Evolutionary conservation across 768 basidiomycete species (phyloP).

Genomic region (Lactarius deliciosus): DNA sequence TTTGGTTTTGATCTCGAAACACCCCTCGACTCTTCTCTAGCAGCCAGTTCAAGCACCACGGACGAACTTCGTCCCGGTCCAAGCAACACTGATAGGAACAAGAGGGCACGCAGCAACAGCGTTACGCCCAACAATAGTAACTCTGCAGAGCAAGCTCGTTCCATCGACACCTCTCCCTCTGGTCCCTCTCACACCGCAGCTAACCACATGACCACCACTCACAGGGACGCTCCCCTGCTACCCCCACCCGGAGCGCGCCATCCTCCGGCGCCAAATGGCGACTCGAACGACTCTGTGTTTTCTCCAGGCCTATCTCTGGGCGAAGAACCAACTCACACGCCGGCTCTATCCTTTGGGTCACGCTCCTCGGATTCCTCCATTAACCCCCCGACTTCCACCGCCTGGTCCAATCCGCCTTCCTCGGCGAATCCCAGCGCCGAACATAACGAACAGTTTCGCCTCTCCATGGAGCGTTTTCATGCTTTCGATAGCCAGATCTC

Average conservation of each 20-base stretch:
- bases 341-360: conserved; percentile 10
- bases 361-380: conserved; percentile 7
- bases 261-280: conserved; percentile 10
- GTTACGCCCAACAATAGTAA: conserved; percentile 14
- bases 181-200: conserved; percentile 16
- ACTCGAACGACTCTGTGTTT: conserved; percentile 9
- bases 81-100: conserved; percentile 26
- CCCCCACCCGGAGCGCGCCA: conserved; percentile 2
- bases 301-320: conserved; percentile 8
- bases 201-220: conserved; percentile 13
- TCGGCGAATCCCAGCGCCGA: conserved; percentile 4
- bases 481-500: conserved; percentile 31
- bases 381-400: conserved; percentile 12
- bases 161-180: conserved; percentile 14
- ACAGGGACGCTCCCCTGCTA: conserved; percentile 12
- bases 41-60: conserved; percentile 34
- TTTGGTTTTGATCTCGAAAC: conserved; percentile 58
- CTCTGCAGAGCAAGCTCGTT: conserved; percentile 17
- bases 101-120: conserved; percentile 29
- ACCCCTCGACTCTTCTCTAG: conserved; percentile 36
- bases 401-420: conserved; percentile 13
- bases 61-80: conserved; percentile 27
- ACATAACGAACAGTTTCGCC: conserved; percentile 29
- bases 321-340: conserved; percentile 9
- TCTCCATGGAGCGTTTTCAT: conserved; percentile 30